These are phyloP conservation scores for Phlebiopsis flavidoalba DNA, from an alignment of 768 basidiomycete species.

Conservation along the genomic window DNA sequence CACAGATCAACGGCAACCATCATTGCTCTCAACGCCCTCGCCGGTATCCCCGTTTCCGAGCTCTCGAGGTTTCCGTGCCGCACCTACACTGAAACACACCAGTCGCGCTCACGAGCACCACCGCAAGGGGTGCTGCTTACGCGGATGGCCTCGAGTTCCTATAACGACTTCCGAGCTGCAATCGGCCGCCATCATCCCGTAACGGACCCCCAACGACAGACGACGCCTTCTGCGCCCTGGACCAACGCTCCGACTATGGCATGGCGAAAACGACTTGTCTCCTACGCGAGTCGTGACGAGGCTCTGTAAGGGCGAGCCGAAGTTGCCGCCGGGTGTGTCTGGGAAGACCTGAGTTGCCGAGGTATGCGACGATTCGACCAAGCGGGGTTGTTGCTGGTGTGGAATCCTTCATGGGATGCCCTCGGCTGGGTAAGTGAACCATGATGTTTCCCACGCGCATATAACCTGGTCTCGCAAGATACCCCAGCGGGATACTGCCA, in stretches of 20 bases:
- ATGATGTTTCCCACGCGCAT: no score
- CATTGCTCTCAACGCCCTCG: constrained; percentile 71
- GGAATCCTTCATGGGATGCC: constrained; percentile 84
- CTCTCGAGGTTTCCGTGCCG: constrained; percentile 74
- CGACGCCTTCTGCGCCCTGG: constrained; percentile 83
- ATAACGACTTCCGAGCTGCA: constrained; percentile 70
- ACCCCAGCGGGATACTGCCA: constrained; percentile 44
- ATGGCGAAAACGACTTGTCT: constrained; percentile 83
- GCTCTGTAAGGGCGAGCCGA: constrained; percentile 64
- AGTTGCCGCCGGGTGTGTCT: constrained; percentile 73
- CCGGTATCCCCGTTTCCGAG: constrained; percentile 62
- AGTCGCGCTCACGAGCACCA: constrained; percentile 55
- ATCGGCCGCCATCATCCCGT: constrained; percentile 59
- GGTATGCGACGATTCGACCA: constrained; percentile 77
- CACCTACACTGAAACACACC: constrained; percentile 68
- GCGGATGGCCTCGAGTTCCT: constrained; percentile 54
- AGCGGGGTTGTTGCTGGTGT: constrained; percentile 45
- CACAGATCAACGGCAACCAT: constrained; percentile 77
- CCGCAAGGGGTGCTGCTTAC: no score
- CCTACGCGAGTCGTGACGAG: constrained; percentile 38
- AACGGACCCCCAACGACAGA: constrained; percentile 55
- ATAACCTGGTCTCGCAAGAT: background rate
- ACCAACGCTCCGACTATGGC: constrained; percentile 75
- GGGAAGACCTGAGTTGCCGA: constrained; percentile 86
- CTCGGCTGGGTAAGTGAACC: constrained; percentile 63